Evolutionary conservation across 345 rosid species (phyloP).

Genomic region (Microcos paniculata): DNA sequence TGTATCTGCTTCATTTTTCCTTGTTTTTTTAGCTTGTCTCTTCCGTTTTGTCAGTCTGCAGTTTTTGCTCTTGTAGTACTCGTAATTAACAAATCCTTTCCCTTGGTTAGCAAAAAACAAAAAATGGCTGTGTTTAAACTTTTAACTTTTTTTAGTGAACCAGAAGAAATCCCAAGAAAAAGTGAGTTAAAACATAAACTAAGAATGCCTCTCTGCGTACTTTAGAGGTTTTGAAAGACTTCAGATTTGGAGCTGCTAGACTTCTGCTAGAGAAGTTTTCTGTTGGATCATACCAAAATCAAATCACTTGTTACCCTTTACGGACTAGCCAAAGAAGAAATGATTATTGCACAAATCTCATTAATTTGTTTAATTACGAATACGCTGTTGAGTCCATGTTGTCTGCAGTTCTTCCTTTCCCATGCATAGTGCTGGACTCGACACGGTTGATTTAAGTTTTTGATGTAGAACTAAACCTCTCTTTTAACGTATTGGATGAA

Average conservation of each 20-base stretch:
- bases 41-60: background rate
- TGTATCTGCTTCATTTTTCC: background rate
- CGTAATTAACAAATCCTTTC: background rate
- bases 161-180: background rate
- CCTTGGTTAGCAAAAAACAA: background rate
- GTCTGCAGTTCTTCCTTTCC: background rate
- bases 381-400: no score
- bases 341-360: background rate
- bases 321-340: background rate
- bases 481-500: background rate
- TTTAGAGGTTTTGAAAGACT: background rate
- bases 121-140: background rate
- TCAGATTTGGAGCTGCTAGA: background rate
- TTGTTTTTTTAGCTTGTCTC: no score
- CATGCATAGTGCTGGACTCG: background rate
- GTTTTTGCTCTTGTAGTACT: background rate
- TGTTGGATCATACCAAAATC: constrained; percentile 2
- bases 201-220: background rate
- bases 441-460: background rate
- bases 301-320: background rate
- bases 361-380: no score
- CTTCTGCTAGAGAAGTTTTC: background rate
- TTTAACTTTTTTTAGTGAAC: background rate
- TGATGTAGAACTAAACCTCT: background rate
- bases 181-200: background rate